A percentile compares a stretch with the other conserved stretches of the same genome.
These are phyloP conservation scores for Xanthoconium purpureum DNA, from an alignment of 768 basidiomycete species.

Conservation along the genomic window DNA sequence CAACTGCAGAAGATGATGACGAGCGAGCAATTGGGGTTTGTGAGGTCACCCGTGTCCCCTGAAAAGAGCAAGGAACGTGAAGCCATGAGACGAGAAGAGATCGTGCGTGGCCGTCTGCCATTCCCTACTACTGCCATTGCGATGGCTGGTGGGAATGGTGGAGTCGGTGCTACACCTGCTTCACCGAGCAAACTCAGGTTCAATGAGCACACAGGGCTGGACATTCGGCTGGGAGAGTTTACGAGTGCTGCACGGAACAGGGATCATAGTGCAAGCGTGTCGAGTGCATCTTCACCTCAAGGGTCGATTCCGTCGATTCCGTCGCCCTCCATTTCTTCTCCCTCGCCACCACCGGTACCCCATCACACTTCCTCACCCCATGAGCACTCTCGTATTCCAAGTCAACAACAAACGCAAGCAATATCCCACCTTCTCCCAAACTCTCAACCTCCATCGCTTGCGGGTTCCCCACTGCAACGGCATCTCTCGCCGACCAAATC, in stretches of 20 bases:
- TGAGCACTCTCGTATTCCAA: not conserved
- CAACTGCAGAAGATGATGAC: slow-evolving; percentile 73
- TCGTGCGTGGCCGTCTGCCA: slow-evolving; percentile 43
- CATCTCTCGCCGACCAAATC: slow-evolving; percentile 55
- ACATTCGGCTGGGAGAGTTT: slow-evolving; percentile 38
- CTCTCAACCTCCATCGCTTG: slow-evolving; percentile 17
- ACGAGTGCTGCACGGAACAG: slow-evolving; percentile 37
- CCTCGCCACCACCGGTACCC: slow-evolving; percentile 36
- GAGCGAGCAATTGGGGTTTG: slow-evolving; percentile 68
- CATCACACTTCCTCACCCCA: slow-evolving; percentile 23
- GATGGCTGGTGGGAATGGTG: not conserved
- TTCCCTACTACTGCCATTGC: slow-evolving; percentile 18
- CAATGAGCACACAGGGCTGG: slow-evolving; percentile 22
- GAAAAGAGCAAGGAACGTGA: slow-evolving; percentile 38
- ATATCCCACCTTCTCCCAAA: slow-evolving; percentile 9
- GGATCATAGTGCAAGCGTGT: slow-evolving; percentile 68
- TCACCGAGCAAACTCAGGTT: slow-evolving; percentile 31
- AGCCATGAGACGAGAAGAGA: slow-evolving; percentile 16
- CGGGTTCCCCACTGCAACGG: slow-evolving; percentile 41
- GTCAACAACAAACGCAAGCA: slow-evolving; percentile 7
- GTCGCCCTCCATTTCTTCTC: slow-evolving; percentile 61
- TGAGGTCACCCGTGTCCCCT: slow-evolving; percentile 37
- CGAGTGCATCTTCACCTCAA: slow-evolving; percentile 69
- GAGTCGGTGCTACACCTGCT: slow-evolving; percentile 14
- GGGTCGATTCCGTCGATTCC: slow-evolving; percentile 82